Evolutionary conservation across 179 eudicot genomes (phyloP).

Genomic region (Pouteria campechiana): DNA sequence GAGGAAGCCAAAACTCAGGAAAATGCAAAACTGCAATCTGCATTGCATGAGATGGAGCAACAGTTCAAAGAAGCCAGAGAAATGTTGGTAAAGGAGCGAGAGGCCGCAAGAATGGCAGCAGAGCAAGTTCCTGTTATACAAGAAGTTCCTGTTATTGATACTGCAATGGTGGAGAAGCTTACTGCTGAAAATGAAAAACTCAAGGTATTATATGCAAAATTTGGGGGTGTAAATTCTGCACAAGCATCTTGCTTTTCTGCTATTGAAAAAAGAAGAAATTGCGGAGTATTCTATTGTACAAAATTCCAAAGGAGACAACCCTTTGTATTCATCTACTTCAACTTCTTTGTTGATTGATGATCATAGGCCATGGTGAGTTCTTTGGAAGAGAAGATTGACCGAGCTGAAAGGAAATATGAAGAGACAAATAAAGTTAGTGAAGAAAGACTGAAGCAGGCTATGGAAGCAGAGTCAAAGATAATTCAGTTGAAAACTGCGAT

Average conservation of each 20-base stretch:
- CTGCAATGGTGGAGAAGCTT: constrained; percentile 49
- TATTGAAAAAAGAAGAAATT: too few relatives aligned
- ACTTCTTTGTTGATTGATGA: background rate
- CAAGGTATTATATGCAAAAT: constrained; percentile 55
- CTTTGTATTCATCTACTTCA: constrained; percentile 2
- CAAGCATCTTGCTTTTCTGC: too few relatives aligned
- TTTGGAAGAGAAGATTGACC: constrained; percentile 67
- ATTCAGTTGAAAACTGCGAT: constrained; percentile 67
- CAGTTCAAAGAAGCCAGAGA: constrained; percentile 71
- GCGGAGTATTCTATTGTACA: too few relatives aligned
- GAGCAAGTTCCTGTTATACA: constrained; percentile 61
- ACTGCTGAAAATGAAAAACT: constrained; percentile 73
- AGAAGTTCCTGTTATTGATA: constrained; percentile 78
- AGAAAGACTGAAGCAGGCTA: constrained; percentile 84
- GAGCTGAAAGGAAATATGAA: constrained; percentile 79
- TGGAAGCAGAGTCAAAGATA: constrained; percentile 76
- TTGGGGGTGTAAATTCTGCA: too few relatives aligned
- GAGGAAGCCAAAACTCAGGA: constrained; percentile 90
- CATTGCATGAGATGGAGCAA: constrained; percentile 65
- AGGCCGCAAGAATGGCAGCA: constrained; percentile 45
- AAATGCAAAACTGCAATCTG: constrained; percentile 57
- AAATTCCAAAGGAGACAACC: too few relatives aligned
- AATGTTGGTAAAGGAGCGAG: constrained; percentile 61
- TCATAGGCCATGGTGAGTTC: constrained; percentile 70
- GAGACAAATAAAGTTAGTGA: constrained; percentile 83